Evolutionary conservation across 1,284 basidiomycete genomes (phyloP).

Genomic region (Microbotryum intermedium): DNA sequence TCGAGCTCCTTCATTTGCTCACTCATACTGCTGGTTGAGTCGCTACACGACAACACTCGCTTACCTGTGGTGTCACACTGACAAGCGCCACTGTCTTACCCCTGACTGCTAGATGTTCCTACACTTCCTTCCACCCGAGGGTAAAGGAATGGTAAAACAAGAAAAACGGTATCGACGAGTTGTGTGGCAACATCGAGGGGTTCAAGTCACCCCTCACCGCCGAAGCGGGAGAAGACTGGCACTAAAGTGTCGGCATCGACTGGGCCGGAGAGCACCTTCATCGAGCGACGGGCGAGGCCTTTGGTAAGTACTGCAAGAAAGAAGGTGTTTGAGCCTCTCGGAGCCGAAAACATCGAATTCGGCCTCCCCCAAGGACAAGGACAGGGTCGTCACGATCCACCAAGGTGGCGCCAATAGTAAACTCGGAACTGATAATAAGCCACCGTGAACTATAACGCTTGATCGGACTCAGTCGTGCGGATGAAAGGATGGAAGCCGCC

Average conservation of each 20-base stretch:
- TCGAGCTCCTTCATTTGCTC: not conserved
- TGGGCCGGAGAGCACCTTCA: not conserved
- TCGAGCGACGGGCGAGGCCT: not conserved
- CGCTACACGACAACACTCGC: not conserved
- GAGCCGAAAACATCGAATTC: not conserved
- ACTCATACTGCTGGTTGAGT: not conserved
- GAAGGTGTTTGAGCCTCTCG: not conserved
- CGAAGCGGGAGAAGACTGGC: not conserved
- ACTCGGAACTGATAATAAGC: not conserved
- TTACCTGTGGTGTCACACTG: not conserved
- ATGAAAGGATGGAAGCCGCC: no score
- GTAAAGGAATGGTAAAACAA: not conserved
- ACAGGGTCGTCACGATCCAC: not conserved
- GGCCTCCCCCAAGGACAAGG: not conserved
- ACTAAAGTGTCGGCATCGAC: not conserved
- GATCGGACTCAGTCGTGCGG: no score
- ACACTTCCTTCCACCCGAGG: not conserved
- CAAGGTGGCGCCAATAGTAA: not conserved
- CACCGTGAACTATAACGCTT: no score
- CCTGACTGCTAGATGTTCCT: not conserved
- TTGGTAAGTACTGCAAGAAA: not conserved
- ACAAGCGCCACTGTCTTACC: not conserved
- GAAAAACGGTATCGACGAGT: not conserved
- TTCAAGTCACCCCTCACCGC: not conserved
- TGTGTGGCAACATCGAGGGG: not conserved